Percentiles rank a stretch among this genome's conserved stretches.
These are phyloP conservation scores for Ceratocystis smalleyi DNA, from an alignment of 2,329 filamentous ascomycete species.

Conservation along the genomic window DNA sequence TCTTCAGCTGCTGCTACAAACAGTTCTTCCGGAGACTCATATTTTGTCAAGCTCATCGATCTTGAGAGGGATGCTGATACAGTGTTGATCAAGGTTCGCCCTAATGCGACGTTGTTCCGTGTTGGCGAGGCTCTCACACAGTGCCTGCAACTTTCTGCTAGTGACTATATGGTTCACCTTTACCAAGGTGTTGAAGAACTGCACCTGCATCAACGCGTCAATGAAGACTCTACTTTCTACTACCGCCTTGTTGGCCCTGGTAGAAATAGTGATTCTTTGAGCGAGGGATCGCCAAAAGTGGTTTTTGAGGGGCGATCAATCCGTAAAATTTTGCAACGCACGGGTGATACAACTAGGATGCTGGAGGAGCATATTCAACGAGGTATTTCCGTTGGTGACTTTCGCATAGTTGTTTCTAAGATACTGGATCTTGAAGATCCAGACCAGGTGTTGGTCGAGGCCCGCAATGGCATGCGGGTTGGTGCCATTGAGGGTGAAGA, in stretches of 20 bases:
- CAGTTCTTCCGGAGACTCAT: constrained; percentile 12
- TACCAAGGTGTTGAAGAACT: constrained; percentile 7
- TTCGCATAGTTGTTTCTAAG: constrained; percentile 5
- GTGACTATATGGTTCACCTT: constrained; percentile 10
- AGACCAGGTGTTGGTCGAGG: constrained; percentile 12
- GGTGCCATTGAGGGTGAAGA: constrained; percentile 14
- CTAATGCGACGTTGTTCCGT: constrained; percentile 1
- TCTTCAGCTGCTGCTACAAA: constrained; percentile 14
- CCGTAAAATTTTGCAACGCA: background rate
- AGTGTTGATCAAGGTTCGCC: constrained; percentile 2
- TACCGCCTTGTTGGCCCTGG: constrained; percentile 10
- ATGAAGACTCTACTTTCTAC: constrained; percentile 9
- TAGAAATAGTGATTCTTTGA: background rate
- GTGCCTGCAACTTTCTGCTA: constrained; percentile 1
- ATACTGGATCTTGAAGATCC: constrained; percentile 11
- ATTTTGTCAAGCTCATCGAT: constrained; percentile 7
- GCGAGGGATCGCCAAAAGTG: background rate
- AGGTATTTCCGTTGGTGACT: constrained; percentile 6
- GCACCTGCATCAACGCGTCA: constrained; percentile 7
- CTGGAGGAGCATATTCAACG: constrained; percentile 2
- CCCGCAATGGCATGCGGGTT: constrained; percentile 12
- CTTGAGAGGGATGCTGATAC: constrained; percentile 10
- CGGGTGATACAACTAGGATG: background rate
- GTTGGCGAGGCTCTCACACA: constrained; percentile 7
- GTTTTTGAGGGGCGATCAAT: background rate